Evolutionary conservation across 306 rosid genomes (phyloP).

Genomic region (Acacia melanoxylon): DNA sequence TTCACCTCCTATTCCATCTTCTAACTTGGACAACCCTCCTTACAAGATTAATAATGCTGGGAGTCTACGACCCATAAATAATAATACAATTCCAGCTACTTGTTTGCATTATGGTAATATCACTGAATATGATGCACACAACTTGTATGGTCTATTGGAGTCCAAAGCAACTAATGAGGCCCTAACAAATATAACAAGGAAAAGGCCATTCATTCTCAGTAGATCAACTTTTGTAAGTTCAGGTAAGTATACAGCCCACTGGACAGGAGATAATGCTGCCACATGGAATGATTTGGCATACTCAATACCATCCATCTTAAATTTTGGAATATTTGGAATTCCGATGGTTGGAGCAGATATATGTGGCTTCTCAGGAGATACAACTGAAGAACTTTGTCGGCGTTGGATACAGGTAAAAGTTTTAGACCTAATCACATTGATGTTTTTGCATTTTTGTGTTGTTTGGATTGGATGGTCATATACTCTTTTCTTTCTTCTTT

Average conservation of each 20-base stretch:
- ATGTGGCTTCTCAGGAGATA: constrained; percentile 70
- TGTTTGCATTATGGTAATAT: constrained; percentile 60
- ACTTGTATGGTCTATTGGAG: constrained; percentile 70
- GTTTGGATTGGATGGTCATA: background rate
- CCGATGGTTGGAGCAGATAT: constrained; percentile 97
- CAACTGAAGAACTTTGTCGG: constrained; percentile 82
- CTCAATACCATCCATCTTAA: constrained; percentile 67
- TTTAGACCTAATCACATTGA: background rate
- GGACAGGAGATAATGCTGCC: constrained; percentile 95
- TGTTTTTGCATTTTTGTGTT: background rate
- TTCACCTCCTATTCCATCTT: constrained; percentile 49
- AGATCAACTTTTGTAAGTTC: constrained; percentile 91
- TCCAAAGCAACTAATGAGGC: constrained; percentile 65
- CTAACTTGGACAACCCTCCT: constrained; percentile 79
- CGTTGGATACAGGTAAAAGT: constrained; percentile 88
- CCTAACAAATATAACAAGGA: constrained; percentile 57
- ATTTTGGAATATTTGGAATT: constrained; percentile 79
- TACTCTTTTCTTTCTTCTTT: too few relatives aligned
- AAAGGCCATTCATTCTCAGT: constrained; percentile 78
- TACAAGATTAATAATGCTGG: constrained; percentile 63
- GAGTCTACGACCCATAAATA: constrained; percentile 44
- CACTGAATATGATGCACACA: constrained; percentile 78
- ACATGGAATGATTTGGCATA: constrained; percentile 82
- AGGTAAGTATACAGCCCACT: constrained; percentile 85
- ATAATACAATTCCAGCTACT: constrained; percentile 60